These are phyloP conservation scores for Daldinia sp. DNA, from an alignment of 2,329 filamentous ascomycete genomes.

Conservation along the genomic window DNA sequence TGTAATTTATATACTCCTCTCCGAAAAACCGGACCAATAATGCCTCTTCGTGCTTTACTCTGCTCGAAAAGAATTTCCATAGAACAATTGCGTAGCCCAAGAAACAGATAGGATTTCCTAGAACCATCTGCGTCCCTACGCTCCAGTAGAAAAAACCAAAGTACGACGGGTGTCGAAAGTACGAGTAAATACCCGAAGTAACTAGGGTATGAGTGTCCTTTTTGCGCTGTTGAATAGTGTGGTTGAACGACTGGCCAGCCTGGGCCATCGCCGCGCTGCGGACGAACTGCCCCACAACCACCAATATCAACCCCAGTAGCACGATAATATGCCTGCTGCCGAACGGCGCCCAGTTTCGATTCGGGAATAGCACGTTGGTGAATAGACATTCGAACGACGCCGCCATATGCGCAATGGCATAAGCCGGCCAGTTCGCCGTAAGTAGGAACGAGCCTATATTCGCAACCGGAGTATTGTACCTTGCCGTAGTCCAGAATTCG, in stretches of 20 bases:
- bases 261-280: slow-evolving; percentile 88
- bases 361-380: slow-evolving; percentile 64
- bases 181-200: slow-evolving; percentile 78
- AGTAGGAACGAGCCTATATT: slow-evolving; percentile 81
- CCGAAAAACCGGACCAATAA: slow-evolving; percentile 84
- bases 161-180: slow-evolving; percentile 87
- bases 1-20: slow-evolving; percentile 79
- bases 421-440: slow-evolving; percentile 82
- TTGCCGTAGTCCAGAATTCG: slow-evolving; percentile 91
- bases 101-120: slow-evolving; percentile 85
- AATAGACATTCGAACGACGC: slow-evolving; percentile 78
- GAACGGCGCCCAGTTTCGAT: slow-evolving; percentile 56
- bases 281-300: slow-evolving; percentile 75
- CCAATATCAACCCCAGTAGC: slow-evolving; percentile 68
- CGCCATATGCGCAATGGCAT: slow-evolving; percentile 81
- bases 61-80: slow-evolving; percentile 82
- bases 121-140: slow-evolving; percentile 87
- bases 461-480: slow-evolving; percentile 79
- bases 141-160: slow-evolving; percentile 99
- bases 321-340: slow-evolving; percentile 54
- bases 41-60: slow-evolving; percentile 81
- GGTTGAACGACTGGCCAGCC: slow-evolving; percentile 92
- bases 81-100: slow-evolving; percentile 76
- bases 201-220: slow-evolving; percentile 79
- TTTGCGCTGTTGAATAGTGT: slow-evolving; percentile 77